Evolutionary conservation across 306 rosid species (phyloP).

Genomic region (Medicago truncatula): MtrunA17r5.0-ANR NC_053044.1:38248501-38249000

Average conservation of each 20-base stretch:
- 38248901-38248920: not conserved
- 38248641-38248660: not conserved
- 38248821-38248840: no score
- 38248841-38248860: not conserved
- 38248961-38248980: slow-evolving; percentile 32
- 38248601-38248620: slow-evolving; percentile 12
- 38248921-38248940: not conserved
- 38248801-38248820: not conserved
- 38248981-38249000: slow-evolving; percentile 41
- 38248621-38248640: not conserved
- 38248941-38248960: slow-evolving; percentile 25
- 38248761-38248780: no score
- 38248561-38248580: slow-evolving; percentile 98
- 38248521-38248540: slow-evolving; percentile 96
- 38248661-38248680: not conserved
- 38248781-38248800: no score
- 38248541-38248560: slow-evolving; percentile 82
- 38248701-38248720: not conserved
- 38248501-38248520: slow-evolving; percentile 88
- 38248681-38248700: slow-evolving; percentile 6
- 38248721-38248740: not conserved
- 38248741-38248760: not conserved
- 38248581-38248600: slow-evolving; percentile 72
- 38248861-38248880: not conserved
- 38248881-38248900: not conserved